Conservation (phyloP, 805 yeast species). For the Schwanniomyces yamadae region DNA sequence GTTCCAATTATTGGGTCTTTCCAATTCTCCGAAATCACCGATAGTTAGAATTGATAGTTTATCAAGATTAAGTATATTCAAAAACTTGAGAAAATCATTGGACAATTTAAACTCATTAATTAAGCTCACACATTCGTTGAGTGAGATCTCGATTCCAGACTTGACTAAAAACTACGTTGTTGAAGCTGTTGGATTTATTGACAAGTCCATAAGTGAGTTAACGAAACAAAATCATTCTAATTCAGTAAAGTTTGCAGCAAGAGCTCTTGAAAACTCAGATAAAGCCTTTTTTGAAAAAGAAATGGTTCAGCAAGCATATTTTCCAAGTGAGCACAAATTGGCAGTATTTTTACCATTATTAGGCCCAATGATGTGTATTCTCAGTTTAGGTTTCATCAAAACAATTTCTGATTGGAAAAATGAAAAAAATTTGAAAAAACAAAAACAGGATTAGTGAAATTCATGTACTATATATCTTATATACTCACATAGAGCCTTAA, state of each 20-base stretch:
- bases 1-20: conserved; percentile 70
- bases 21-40: conserved; percentile 56
- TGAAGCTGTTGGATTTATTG: conserved; percentile 45
- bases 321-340: conserved; percentile 93
- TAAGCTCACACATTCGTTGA: conserved; percentile 64
- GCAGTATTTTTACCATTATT: conserved; percentile 90
- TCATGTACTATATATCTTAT: neutral
- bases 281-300: conserved; percentile 88
- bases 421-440: conserved; percentile 23
- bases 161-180: conserved; percentile 60
- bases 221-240: conserved; percentile 30
- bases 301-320: conserved; percentile 92
- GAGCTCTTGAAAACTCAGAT: conserved; percentile 61
- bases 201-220: conserved; percentile 30
- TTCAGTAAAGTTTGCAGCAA: conserved; percentile 41
- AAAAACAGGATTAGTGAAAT: neutral
- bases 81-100: conserved; percentile 60
- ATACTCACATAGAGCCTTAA: too few species aligned
- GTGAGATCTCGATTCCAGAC: conserved; percentile 81
- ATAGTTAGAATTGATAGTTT: conserved; percentile 63
- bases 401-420: conserved; percentile 37
- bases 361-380: conserved; percentile 80
- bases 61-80: conserved; percentile 55
- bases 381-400: conserved; percentile 50
- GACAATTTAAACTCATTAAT: conserved; percentile 72